phyloP scores from a whole-genome alignment of 202 grass and related monocot species.

The Schoenoplectus triqueter region DNA sequence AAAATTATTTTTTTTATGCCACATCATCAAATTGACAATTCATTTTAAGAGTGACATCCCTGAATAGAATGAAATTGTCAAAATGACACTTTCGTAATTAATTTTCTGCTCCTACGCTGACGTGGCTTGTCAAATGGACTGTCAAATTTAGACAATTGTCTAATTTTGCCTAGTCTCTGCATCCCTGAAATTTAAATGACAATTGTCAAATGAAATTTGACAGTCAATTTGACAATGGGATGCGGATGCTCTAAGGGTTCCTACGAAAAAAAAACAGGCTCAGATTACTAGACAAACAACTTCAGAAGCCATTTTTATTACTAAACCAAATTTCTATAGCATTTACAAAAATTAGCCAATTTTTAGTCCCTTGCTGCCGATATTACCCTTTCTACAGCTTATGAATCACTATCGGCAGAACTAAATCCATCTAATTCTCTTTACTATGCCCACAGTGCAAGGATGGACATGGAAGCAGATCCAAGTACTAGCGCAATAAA shows the following conservation, averaged over 20 bases:
- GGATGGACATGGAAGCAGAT: conserved; percentile 95
- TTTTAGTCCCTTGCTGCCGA: conserved; percentile 4
- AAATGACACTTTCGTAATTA: no score
- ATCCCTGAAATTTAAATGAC: no score
- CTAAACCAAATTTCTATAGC: conserved; percentile 20
- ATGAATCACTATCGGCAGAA: conserved; percentile 5
- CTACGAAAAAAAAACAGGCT: neutral
- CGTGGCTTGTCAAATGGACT: no score
- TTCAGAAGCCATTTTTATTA: conserved; percentile 20
- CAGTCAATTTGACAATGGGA: no score
- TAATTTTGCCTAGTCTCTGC: no score
- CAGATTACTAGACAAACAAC: neutral
- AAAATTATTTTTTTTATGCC: no score
- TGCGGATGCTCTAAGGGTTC: neutral
- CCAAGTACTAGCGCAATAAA: conserved; percentile 83
- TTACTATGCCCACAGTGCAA: conserved; percentile 89
- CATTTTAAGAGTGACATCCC: no score
- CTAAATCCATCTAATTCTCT: neutral
- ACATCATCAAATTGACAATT: no score
- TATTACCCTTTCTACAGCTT: conserved; percentile 2
- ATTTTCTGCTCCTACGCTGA: no score
- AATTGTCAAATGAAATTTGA: no score
- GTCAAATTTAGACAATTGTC: no score
- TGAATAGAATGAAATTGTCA: no score
- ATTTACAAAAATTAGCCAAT: conserved; percentile 20